Percentiles rank a stretch among this genome's conserved stretches.
Evolutionary conservation across 2,329 filamentous ascomycete species (phyloP).

Genomic region (Xylaria sp.): DNA sequence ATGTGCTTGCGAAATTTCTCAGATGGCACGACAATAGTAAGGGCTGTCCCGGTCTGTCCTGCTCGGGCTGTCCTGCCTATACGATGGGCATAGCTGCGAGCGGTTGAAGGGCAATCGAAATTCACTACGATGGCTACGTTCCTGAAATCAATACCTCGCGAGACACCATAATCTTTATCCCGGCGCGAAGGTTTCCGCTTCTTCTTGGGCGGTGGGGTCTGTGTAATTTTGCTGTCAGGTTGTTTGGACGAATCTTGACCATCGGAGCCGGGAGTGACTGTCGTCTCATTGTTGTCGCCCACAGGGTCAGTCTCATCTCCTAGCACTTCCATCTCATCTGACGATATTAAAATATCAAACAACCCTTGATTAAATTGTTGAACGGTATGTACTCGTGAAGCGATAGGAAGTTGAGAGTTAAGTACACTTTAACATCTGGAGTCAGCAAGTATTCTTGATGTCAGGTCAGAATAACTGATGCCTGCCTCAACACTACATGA

Average conservation of each 20-base stretch:
- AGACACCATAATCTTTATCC: conserved; percentile 94
- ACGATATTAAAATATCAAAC: conserved; percentile 98
- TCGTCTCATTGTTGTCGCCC: conserved; percentile 51
- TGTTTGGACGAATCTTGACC: conserved; percentile 56
- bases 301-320: conserved; percentile 66
- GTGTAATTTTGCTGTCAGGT: conserved; percentile 46
- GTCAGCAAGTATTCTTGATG: conserved; percentile 18
- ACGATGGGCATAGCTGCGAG: conserved; percentile 95
- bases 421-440: conserved; percentile 54
- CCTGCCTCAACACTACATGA: not conserved
- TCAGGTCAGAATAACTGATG: not conserved
- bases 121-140: conserved; percentile 96
- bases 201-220: conserved; percentile 60
- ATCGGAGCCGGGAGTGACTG: conserved; percentile 55
- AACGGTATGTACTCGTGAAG: conserved; percentile 91
- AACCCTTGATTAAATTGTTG: conserved; percentile 97
- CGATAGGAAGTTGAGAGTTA: conserved; percentile 94
- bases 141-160: conserved; percentile 95
- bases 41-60: conserved; percentile 89
- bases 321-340: conserved; percentile 88
- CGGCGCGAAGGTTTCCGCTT: conserved; percentile 72
- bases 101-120: conserved; percentile 89
- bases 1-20: conserved; percentile 89
- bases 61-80: conserved; percentile 94
- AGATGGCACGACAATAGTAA: conserved; percentile 92